Conservation (phyloP, 495 filamentous ascomycete genomes). For the Trichocladium antarcticum region DNA sequence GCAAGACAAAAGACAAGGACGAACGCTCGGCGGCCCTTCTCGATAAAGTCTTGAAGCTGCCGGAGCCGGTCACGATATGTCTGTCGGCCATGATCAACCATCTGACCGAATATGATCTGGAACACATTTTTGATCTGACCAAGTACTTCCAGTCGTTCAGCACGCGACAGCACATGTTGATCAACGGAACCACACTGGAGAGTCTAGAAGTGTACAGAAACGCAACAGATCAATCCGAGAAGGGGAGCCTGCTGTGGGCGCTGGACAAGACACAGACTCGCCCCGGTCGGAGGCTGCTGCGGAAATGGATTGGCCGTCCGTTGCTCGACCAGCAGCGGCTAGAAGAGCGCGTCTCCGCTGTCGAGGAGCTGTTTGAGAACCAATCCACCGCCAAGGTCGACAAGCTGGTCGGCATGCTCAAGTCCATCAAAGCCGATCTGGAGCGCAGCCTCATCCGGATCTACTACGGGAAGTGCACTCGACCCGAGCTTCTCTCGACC, state of each 20-base stretch:
- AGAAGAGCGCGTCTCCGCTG: conserved; percentile 74
- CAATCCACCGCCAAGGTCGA: conserved; percentile 56
- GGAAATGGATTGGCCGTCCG: conserved; percentile 92
- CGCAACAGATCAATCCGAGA: conserved; percentile 73
- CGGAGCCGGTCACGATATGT: conserved; percentile 80
- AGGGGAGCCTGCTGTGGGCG: conserved; percentile 91
- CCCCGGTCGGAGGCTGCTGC: conserved; percentile 76
- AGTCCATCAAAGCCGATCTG: conserved; percentile 65
- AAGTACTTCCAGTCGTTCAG: conserved; percentile 98
- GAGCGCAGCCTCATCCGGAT: conserved; percentile 90
- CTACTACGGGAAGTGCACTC: conserved; percentile 90
- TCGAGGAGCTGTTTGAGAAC: conserved; percentile 74
- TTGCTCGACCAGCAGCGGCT: conserved; percentile 67
- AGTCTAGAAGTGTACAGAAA: conserved; percentile 96
- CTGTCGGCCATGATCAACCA: conserved; percentile 96
- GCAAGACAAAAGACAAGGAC: conserved; percentile 56
- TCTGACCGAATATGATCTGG: conserved; percentile 81
- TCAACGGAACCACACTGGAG: conserved; percentile 90
- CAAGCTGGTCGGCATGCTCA: conserved; percentile 57
- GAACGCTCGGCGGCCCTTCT: conserved; percentile 50
- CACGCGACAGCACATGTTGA: conserved; percentile 85
- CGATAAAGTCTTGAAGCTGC: conserved; percentile 74
- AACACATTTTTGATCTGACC: conserved; percentile 93
- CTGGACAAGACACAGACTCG: conserved; percentile 85
- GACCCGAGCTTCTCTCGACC: conserved; percentile 76